Evolutionary conservation across 768 basidiomycete genomes (phyloP), one percentile per base, ranked within the genome.

Genomic region (Hygrophorus pudorinus): DNA sequence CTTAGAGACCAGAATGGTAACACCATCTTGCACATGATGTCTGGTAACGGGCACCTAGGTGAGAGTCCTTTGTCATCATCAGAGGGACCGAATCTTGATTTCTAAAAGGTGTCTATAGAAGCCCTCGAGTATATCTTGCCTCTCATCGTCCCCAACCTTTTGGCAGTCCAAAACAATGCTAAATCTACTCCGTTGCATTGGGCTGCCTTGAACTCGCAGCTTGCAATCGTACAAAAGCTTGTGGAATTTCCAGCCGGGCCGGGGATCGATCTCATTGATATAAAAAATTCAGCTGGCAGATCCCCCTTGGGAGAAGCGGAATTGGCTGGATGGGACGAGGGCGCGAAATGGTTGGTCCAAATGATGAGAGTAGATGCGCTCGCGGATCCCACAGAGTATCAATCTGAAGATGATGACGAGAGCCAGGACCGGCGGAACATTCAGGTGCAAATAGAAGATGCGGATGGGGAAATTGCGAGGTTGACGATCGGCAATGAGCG

Each of bases 1-100:
- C 62, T 78, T 10, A 73, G 69, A 33, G 92, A 94, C 64, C 81
- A 81, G 34, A 76, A 85, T 56, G 81, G 76, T 31, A 96, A 91
- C 66, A 79, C 75, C 2, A 65, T 80, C 32, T 65, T 96, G 31
- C 92, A 96, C 60, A 94, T 94, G 91, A 70, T 75, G 11, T 79
- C 77, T 45, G 92, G 75, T 1, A 97, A 97, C 62, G 92, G 92
- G 0, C 92, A 96, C 68, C 53, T 67, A 65, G 88, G 92, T 93
- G 49, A 66, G 70, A 47, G 11, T 30, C 18, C 40, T 11, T 27
- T 14, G 18, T 36, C 35, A 37, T 28, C 46, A 39, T n/a, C n/a
- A n/a, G n/a, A 38, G 36, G 45, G 30, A 42, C 33, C 42, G 39
- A 51, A 28, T 56, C 57, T 69, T 70, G 61, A 75, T 64, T 55